Evolutionary conservation across 1,284 basidiomycete genomes (phyloP), one percentile per base, ranked within the genome.

Genomic region (Heterobasidion irregulare): DNA sequence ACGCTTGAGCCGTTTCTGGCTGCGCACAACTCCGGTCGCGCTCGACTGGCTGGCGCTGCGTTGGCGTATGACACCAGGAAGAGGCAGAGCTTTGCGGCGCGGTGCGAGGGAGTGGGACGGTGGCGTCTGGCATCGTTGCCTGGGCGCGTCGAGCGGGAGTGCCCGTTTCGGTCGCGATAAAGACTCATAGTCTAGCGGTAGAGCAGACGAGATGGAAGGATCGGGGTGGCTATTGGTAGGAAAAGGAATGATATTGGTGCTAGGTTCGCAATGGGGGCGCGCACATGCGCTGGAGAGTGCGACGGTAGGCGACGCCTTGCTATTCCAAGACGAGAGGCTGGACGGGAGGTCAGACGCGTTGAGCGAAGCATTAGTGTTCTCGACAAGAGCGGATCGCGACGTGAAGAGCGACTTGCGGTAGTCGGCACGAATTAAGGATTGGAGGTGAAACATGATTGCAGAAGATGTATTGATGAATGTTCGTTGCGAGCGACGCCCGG

Each of bases 1-100:
- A 61, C 69, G 75, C 53, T 66, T 68, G 13, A 63, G 61, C 47
- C 68, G 66, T 61, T 72, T 72, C n/a, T 41, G 38, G 12, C 32
- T 53, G 46, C 45, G 46, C n/a, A 33, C n/a, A 33, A 26, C 41
- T n/a, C 19, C 16, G 15, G 47, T 15, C 13, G 33, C 32, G 16
- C 26, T 35, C 8, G 13, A 10, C 35, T 18, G 15, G 7, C 34
- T 36, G 12, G 26, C 33, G 26, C 26, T 15, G 26, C 49, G 32
- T 36, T 16, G 49, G 10, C 49, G 16, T 19, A 10, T 10, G 26
- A 26, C 8, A 48, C 15, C 49, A 18, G 35, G 32, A 12, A 41
- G 49, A 32, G 49, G n/a, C 26, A 15, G 15, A 6, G 51, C 41
- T 41, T 52, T 52, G n/a, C 51, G 51, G 18, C 51, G 51, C 12